phyloP scores from a whole-genome alignment of 2,329 filamentous ascomycete genomes.

The Byssoonygena ceratinophila region DNA sequence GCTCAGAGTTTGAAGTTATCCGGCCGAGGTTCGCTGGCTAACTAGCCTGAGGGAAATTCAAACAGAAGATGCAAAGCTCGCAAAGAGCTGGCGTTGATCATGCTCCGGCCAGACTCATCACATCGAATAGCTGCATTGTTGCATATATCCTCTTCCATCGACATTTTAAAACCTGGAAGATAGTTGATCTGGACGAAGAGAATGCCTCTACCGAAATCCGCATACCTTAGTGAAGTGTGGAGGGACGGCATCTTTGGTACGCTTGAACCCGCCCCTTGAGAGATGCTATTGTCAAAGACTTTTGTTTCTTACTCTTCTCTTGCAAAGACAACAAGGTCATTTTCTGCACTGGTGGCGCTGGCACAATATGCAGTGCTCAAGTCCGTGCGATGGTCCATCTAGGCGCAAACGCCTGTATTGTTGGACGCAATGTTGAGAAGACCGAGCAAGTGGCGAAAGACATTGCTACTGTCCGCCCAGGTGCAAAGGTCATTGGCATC shows the following conservation, averaged over 20 bases:
- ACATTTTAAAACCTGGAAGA: too few species aligned
- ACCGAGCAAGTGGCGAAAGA: conserved; percentile 70
- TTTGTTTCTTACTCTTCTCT: background rate
- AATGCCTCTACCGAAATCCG: conserved; percentile 60
- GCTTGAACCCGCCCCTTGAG: conserved; percentile 17
- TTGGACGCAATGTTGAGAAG: conserved; percentile 81
- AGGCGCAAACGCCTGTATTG: conserved; percentile 85
- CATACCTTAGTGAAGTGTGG: conserved; percentile 77
- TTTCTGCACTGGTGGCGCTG: conserved; percentile 90
- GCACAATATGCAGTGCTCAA: conserved; percentile 88
- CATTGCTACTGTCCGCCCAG: conserved; percentile 66
- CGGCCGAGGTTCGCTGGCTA: too few species aligned
- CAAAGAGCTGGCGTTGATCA: background rate
- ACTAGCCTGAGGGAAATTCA: too few species aligned
- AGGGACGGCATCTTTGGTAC: conserved; percentile 75
- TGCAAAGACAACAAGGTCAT: conserved; percentile 67
- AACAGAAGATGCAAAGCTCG: too few species aligned
- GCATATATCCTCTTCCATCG: too few species aligned
- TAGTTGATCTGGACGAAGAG: conserved; percentile 16
- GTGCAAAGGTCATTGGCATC: conserved; percentile 77
- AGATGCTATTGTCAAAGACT: background rate
- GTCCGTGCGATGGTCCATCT: conserved; percentile 83
- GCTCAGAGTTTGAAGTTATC: too few species aligned
- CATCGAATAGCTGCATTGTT: too few species aligned
- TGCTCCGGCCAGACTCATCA: too few species aligned